Percentiles rank a stretch among this genome's conserved stretches.
Evolutionary conservation across 257 asterid species (phyloP).

Genomic region (Scutellaria barbata): DNA sequence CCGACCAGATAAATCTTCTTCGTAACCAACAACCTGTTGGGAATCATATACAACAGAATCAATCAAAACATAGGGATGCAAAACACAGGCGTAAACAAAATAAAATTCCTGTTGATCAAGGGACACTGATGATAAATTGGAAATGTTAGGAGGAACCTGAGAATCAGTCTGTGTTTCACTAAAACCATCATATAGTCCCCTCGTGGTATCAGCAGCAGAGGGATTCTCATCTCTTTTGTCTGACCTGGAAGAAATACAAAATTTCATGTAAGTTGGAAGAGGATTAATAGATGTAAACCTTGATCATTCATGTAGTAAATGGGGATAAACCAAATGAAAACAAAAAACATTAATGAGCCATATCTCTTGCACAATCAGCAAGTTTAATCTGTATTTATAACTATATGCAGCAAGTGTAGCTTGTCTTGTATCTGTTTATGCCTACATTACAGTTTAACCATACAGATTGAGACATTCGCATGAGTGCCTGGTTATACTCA

Average conservation of each 20-base stretch:
- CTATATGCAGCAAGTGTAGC: too few relatives aligned
- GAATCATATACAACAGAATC: constrained; percentile 26
- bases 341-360: not conserved
- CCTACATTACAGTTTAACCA: too few relatives aligned
- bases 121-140: constrained; percentile 19
- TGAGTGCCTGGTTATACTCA: too few relatives aligned
- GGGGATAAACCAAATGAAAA: constrained; percentile 1
- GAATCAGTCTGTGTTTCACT: constrained; percentile 95
- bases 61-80: constrained; percentile 7
- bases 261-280: constrained; percentile 21
- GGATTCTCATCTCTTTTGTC: constrained; percentile 55
- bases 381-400: not conserved
- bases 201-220: constrained; percentile 47
- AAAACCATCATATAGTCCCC: constrained; percentile 62
- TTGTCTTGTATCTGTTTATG: too few relatives aligned
- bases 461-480: too few relatives aligned
- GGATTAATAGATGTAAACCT: not conserved
- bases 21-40: constrained; percentile 86
- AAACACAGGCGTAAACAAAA: not conserved
- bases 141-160: constrained; percentile 63
- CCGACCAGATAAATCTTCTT: constrained; percentile 90
- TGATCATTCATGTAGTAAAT: not conserved
- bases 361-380: not conserved
- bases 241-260: constrained; percentile 50
- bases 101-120: constrained; percentile 25